Base-by-base conservation (phyloP, 2,329 filamentous ascomycete genomes). In the Rasamsonia emersonii region DNA sequence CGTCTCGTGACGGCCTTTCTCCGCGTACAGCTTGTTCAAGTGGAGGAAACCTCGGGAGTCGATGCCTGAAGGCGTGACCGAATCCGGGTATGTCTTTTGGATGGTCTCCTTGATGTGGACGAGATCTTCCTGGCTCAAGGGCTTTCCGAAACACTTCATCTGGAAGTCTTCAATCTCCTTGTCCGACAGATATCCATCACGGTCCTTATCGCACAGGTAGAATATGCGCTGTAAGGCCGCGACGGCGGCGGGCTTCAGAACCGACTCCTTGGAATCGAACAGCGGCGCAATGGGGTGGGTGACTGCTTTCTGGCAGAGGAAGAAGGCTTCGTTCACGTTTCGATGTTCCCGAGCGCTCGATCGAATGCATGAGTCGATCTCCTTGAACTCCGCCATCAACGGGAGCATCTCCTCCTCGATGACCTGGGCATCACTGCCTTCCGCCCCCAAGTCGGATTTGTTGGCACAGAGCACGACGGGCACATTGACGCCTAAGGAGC, bases 401-500 rank as follows among this genome's bases (percentile, higher is more conserved):
- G 91, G 91, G 18, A 96, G 70, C 86, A 98, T 95, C 64, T 98
- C 91, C 57, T 96, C 91, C 50, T 94, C 84, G 27, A 94, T 77
- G 6, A 94, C 81, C 55, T 94, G 85, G 0, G 85, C 73, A 6
- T 85, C 86, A 37, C 72, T 82, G 24, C 76, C 79, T 46, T 82
- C 79, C 3, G 73, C 75, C 3, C 77, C 75, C 33, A 95, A 68
- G 50, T 98, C 91, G n/a, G 86, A 85, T 61, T 98, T 98, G 68
- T 96, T 96, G 52, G 91, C 86, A 52, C 91, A 96, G 35, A 98
- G 67, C 26, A 98, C 88, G 8, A 98, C 91, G 0, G 91, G 91
- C 14, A 98, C 86, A 55, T 98, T 98, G 54, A 98, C 91, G n/a
- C 91, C 91, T 23, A 98, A 74, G 3, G 88, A 94, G 39, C 91